phyloP scores from a whole-genome alignment of 768 basidiomycete genomes.

The Pulveroboletus sp. region DNA sequence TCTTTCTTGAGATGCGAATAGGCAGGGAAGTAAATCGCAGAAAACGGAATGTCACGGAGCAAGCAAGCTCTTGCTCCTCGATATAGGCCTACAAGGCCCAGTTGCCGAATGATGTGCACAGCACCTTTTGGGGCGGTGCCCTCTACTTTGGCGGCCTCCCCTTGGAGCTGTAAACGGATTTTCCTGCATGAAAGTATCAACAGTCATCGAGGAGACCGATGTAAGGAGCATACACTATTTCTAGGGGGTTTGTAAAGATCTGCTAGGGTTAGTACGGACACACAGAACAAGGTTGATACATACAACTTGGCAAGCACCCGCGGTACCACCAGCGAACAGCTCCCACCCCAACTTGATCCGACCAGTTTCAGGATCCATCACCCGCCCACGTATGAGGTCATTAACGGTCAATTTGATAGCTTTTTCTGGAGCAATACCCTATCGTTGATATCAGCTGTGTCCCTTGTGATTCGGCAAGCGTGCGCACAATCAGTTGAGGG shows the following conservation, averaged over 20 bases:
- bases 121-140: constrained; percentile 82
- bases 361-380: constrained; percentile 94
- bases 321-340: constrained; percentile 82
- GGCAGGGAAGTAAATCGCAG: constrained; percentile 86
- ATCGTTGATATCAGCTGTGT: constrained; percentile 8
- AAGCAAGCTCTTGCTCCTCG: constrained; percentile 90
- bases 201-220: not conserved
- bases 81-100: constrained; percentile 91
- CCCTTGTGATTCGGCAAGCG: not conserved
- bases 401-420: constrained; percentile 98
- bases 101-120: constrained; percentile 84
- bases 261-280: constrained; percentile 31
- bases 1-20: constrained; percentile 92
- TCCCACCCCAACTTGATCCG: constrained; percentile 92
- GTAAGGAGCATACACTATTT: constrained; percentile 70
- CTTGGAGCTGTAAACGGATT: constrained; percentile 93
- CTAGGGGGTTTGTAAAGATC: constrained; percentile 96
- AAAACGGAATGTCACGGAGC: constrained; percentile 95
- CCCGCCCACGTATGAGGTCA: constrained; percentile 76
- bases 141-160: constrained; percentile 85
- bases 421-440: constrained; percentile 96
- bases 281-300: constrained; percentile 31
- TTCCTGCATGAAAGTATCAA: constrained; percentile 46
- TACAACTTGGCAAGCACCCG: constrained; percentile 98
- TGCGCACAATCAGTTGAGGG: constrained; percentile 81